Evolutionary conservation across 2,329 filamentous ascomycete species (phyloP).

Genomic region (Nemania serpens): DNA sequence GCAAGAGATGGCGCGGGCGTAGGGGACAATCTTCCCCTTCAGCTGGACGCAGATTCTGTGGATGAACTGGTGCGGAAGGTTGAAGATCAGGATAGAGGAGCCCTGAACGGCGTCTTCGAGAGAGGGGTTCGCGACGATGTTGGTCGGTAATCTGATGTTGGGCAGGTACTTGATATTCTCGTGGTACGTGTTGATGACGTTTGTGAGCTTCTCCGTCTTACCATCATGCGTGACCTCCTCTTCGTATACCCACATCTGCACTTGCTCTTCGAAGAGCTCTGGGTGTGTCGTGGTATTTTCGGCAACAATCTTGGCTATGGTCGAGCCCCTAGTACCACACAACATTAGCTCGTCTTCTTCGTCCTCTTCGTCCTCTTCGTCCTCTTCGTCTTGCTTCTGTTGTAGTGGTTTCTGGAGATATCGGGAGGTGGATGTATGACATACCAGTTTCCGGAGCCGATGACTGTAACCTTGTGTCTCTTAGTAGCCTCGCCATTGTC

Average conservation of each 20-base stretch:
- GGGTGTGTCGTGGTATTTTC: constrained; percentile 83
- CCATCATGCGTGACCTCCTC: constrained; percentile 76
- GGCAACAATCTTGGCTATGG: constrained; percentile 94
- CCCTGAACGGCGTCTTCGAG: constrained; percentile 78
- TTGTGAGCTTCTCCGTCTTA: constrained; percentile 82
- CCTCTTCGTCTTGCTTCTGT: background rate
- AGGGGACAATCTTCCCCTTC: constrained; percentile 86
- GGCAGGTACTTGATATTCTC: constrained; percentile 99
- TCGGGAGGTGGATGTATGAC: constrained; percentile 28
- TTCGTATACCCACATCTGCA: constrained; percentile 99
- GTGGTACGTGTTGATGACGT: constrained; percentile 87
- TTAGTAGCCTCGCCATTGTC: constrained; percentile 63
- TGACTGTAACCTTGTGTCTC: constrained; percentile 90
- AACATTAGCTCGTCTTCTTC: constrained; percentile 18
- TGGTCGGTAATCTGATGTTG: constrained; percentile 79
- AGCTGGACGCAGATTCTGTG: constrained; percentile 82
- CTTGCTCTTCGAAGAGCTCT: constrained; percentile 81
- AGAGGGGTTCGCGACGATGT: constrained; percentile 83
- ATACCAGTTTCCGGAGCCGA: constrained; percentile 96
- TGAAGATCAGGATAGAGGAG: constrained; percentile 92
- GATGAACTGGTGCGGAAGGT: constrained; percentile 96
- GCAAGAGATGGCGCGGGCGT: constrained; percentile 90
- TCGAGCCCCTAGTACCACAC: constrained; percentile 73
- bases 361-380: background rate
- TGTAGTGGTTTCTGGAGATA: background rate